phyloP scores from a whole-genome alignment of 2,329 filamentous ascomycete species.

The Celoporthe dispersa region DNA sequence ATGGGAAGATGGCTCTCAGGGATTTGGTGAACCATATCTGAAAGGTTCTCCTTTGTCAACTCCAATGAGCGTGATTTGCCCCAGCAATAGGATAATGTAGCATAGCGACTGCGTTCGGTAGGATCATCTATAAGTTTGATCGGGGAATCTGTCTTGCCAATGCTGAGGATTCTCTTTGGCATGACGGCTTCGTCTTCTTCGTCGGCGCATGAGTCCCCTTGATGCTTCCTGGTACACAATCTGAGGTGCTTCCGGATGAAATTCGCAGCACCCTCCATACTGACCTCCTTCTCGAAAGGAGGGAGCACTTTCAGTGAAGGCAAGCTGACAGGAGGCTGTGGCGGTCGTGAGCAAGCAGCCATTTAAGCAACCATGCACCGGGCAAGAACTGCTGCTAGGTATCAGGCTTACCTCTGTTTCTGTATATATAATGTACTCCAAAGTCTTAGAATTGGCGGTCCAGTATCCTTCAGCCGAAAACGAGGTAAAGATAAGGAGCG shows the following conservation, averaged over 20 bases:
- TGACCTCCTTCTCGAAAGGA: neutral
- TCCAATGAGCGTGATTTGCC: neutral
- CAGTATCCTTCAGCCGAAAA: too few species aligned
- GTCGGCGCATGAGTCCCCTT: neutral
- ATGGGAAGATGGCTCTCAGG: neutral
- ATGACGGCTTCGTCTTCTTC: neutral
- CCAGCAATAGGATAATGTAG: conserved; percentile 21
- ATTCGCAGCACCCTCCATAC: neutral
- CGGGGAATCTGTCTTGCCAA: neutral
- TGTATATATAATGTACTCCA: neutral
- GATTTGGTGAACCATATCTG: neutral
- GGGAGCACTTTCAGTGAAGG: neutral
- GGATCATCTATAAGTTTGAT: neutral
- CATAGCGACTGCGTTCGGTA: conserved; percentile 8
- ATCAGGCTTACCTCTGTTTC: neutral
- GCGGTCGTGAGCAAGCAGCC: neutral
- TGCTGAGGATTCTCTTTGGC: conserved; percentile 2
- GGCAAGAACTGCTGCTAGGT: neutral
- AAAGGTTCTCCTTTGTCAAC: neutral
- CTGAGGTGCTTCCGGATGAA: neutral
- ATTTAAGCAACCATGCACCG: neutral
- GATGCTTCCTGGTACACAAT: neutral
- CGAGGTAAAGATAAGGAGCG: rapidly evolving
- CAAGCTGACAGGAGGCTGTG: neutral
- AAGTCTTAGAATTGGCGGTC: rapidly evolving